phyloP scores from a whole-genome alignment of 352 stramenopile genomes.

The Globisporangium nunn region DNA sequence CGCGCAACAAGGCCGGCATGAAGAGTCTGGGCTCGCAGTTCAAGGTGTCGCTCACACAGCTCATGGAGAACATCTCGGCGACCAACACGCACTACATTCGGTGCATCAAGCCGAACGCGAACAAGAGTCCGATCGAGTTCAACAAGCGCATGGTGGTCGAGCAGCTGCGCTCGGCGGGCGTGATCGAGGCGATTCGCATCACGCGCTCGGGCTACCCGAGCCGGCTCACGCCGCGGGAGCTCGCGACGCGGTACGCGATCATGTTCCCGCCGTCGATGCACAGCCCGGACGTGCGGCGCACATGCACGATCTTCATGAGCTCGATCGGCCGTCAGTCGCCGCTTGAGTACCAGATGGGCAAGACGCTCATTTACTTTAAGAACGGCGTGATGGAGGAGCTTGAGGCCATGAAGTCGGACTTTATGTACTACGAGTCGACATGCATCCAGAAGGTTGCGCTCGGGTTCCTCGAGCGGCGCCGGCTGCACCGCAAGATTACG shows the following conservation, averaged over 20 bases:
- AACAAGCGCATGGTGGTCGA: constrained; percentile 89
- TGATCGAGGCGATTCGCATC: constrained; percentile 91
- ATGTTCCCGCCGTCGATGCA: constrained; percentile 88
- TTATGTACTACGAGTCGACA: constrained; percentile 87
- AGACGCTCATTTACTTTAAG: constrained; percentile 96
- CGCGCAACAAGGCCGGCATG: constrained; percentile 42
- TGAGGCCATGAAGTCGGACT: constrained; percentile 90
- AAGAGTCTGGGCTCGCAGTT: constrained; percentile 85
- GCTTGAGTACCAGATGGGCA: constrained; percentile 88
- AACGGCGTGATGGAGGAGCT: constrained; percentile 92
- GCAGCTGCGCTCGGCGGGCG: constrained; percentile 86
- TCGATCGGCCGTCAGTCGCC: constrained; percentile 78
- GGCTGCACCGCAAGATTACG: constrained; percentile 50
- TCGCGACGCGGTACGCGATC: constrained; percentile 80
- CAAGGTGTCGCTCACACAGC: constrained; percentile 68
- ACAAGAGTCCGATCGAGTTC: constrained; percentile 83
- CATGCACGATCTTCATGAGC: constrained; percentile 74
- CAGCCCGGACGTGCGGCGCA: constrained; percentile 66
- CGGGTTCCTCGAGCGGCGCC: constrained; percentile 74
- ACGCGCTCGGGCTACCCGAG: constrained; percentile 87
- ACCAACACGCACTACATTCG: constrained; percentile 87
- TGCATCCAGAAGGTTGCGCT: constrained; percentile 78
- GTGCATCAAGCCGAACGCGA: constrained; percentile 87
- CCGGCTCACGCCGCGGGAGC: constrained; percentile 84
- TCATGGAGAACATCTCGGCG: constrained; percentile 84